Base-by-base conservation (phyloP, 768 basidiomycete genomes). In the Hydnum rufescens region DNA sequence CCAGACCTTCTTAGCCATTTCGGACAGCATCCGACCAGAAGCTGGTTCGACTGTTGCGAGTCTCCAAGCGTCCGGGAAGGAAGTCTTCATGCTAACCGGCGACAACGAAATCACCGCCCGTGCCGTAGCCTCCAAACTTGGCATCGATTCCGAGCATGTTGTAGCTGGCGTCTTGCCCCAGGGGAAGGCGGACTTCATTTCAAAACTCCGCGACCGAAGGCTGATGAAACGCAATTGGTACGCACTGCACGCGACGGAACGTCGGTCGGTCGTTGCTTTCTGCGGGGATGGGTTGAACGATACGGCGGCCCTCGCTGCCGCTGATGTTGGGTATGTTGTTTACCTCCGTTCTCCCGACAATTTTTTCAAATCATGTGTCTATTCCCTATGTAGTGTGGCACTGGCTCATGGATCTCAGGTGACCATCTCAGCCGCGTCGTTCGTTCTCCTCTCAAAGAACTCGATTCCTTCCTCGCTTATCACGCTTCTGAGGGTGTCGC, bases 111-210 rank as follows among this genome's bases (percentile, higher is more conserved):
- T 61, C 2, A 87, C 87, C 0, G 84, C 84, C 0, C 66, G 66
- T 47, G 80, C 84, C 16, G 78, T 90, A 25, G 86, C 81, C 0
- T 64, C 64, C 53, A 66, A 64, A 53, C 75, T 84, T 1, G 82
- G 82, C 3, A 81, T 90, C 51, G 70, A 76, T 0, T 63, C 68
- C 34, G 66, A 66, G 23, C 77, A 83, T 56, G 80, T 90, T 43
- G 76, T 80, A 50, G 85, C 84, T n/a, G 82, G 78, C 0, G 83
- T 86, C 0, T 68, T 88, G 4, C 87, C 87, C 2, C 78, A 84
- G 43, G 80, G 83, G 58, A 90, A 90, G 68, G 79, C 75, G 39
- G 42, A 64, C 30, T 46, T 51, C 31, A 62, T 66, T 32, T 50
- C 65, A 68, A 32, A 51, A 43, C 60, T 68, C 30, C 59, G 64